Evolutionary conservation across 441 rosid genomes (phyloP).

Genomic region (Brassica balearica): DNA sequence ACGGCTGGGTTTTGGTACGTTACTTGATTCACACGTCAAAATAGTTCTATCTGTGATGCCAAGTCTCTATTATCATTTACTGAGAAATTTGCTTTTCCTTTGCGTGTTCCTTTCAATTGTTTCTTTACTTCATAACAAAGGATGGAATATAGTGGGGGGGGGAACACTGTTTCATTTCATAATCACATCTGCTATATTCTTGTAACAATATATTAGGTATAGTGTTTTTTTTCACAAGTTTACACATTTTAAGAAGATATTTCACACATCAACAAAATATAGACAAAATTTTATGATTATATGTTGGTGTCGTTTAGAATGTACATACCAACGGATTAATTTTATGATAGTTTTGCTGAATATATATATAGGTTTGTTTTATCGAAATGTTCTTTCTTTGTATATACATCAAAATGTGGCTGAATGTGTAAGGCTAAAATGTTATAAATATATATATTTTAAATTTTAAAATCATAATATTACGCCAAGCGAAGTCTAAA

Average conservation of each 20-base stretch:
- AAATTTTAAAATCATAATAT: background rate
- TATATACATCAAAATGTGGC: too few species aligned
- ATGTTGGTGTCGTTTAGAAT: background rate
- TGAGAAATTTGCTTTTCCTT: background rate
- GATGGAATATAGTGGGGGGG: background rate
- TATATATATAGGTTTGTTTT: background rate
- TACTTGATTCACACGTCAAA: slow-evolving; percentile 18
- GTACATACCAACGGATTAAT: background rate
- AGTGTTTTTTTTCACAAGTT: background rate
- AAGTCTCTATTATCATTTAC: slow-evolving; percentile 29
- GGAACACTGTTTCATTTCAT: background rate
- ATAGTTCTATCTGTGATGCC: background rate
- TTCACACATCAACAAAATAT: background rate
- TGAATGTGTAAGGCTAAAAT: background rate
- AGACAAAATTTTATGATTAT: background rate
- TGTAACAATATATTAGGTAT: background rate
- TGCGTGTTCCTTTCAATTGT: background rate
- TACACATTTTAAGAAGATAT: background rate
- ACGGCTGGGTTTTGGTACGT: slow-evolving; percentile 16
- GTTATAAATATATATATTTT: background rate
- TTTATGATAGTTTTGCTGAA: background rate
- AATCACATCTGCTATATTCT: background rate
- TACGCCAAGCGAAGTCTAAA: background rate
- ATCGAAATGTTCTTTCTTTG: background rate
- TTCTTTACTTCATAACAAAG: background rate